A percentile compares a stretch with the other conserved stretches of the same genome.
Evolutionary conservation across 495 filamentous ascomycete species (phyloP).

Genomic region (Patellaria atrata): DNA sequence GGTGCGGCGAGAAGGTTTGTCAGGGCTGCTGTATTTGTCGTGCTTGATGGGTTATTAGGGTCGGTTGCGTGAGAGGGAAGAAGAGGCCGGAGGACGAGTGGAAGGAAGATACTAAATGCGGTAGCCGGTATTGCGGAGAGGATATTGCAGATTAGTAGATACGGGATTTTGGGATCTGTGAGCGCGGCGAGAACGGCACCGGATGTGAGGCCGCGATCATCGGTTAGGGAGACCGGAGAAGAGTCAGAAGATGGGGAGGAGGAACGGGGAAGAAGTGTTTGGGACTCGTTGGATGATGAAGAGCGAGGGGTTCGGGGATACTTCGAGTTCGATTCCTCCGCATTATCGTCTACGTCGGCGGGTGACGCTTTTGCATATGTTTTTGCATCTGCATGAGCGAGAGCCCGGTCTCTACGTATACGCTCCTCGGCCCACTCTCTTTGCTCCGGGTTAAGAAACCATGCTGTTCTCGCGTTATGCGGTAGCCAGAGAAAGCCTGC

Average conservation of each 20-base stretch:
- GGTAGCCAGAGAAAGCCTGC: conserved; percentile 38
- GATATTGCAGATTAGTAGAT: conserved; percentile 38
- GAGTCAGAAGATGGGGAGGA: conserved; percentile 1
- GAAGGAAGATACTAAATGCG: conserved; percentile 43
- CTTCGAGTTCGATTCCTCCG: conserved; percentile 4
- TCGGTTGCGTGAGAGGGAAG: no score
- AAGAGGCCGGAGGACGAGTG: conserved; percentile 31
- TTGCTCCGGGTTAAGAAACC: conserved; percentile 38
- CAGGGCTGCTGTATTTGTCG: conserved; percentile 24
- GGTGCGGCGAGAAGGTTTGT: conserved; percentile 44
- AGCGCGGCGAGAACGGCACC: conserved; percentile 36
- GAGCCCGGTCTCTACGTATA: conserved; percentile 19
- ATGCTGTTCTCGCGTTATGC: conserved; percentile 34
- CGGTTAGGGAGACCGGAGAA: conserved; percentile 12
- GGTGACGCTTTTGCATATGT: neutral
- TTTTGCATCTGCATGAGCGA: conserved; percentile 4
- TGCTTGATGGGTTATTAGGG: conserved; percentile 11
- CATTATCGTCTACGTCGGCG: conserved; percentile 9
- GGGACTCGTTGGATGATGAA: conserved; percentile 10
- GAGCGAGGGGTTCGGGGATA: conserved; percentile 3
- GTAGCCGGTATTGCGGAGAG: conserved; percentile 36
- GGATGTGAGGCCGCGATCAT: conserved; percentile 29
- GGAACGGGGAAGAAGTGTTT: conserved; percentile 9
- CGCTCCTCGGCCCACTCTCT: conserved; percentile 30
- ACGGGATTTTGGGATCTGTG: conserved; percentile 38